Evolutionary conservation across 2,329 filamentous ascomycete species (phyloP).

Genomic region (Pseudocercospora ulei): DNA sequence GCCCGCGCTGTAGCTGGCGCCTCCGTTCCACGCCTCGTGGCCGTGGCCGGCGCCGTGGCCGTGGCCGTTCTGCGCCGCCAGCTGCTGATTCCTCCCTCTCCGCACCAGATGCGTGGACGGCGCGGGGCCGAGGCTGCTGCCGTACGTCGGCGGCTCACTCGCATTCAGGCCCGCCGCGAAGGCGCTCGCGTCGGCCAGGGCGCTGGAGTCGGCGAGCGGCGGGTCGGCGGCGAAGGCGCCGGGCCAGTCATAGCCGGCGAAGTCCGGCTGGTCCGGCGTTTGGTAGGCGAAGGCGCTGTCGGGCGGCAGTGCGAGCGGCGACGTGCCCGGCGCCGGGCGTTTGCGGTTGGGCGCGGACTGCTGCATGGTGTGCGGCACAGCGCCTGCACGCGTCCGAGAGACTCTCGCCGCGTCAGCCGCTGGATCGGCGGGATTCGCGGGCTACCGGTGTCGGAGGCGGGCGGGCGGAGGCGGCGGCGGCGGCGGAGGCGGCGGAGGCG

Average conservation of each 20-base stretch:
- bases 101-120: constrained; percentile 41
- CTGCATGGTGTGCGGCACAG: constrained; percentile 17
- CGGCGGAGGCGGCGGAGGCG: background rate
- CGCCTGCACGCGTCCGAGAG: background rate
- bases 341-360: constrained; percentile 45
- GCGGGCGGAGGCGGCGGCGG: background rate
- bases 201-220: constrained; percentile 33
- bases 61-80: constrained; percentile 33
- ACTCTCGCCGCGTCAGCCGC: background rate
- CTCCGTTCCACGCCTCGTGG: constrained; percentile 38
- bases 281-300: constrained; percentile 33
- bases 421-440: background rate
- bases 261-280: constrained; percentile 40
- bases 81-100: constrained; percentile 41
- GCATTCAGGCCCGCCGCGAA: constrained; percentile 27
- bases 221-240: constrained; percentile 33
- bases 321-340: constrained; percentile 61
- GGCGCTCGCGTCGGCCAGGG: no score
- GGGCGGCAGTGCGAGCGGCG: constrained; percentile 45
- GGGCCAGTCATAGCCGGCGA: constrained; percentile 28
- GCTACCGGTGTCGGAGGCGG: background rate
- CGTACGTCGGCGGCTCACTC: constrained; percentile 24
- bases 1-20: constrained; percentile 13
- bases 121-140: constrained; percentile 19
- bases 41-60: constrained; percentile 20